phyloP scores from a whole-genome alignment of 805 yeast species.

The Lipomyces lipofer region DNA sequence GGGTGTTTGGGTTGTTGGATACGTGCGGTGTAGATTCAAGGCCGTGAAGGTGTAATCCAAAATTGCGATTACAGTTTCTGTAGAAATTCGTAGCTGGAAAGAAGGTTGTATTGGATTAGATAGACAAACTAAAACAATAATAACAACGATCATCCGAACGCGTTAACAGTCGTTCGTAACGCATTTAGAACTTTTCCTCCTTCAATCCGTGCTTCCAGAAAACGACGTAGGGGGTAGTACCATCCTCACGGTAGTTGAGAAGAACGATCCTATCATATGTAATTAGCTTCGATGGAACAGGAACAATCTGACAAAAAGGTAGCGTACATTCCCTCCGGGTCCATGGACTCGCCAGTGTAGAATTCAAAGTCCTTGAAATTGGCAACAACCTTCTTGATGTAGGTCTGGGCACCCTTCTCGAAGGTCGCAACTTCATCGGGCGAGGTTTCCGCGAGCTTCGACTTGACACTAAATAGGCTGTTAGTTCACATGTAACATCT shows the following conservation, averaged over 20 bases:
- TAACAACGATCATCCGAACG: too few relatives aligned
- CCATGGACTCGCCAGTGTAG: constrained; percentile 99
- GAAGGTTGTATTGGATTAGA: not conserved
- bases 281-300: not conserved
- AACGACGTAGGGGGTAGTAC: constrained; percentile 94
- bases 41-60: constrained; percentile 19
- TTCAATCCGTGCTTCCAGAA: constrained; percentile 99
- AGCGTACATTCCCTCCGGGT: constrained; percentile 90
- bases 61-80: not conserved
- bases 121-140: not conserved
- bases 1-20: constrained; percentile 30
- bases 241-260: constrained; percentile 99
- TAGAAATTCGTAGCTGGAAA: not conserved
- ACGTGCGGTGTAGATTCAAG: constrained; percentile 30
- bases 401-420: constrained; percentile 96
- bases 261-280: constrained; percentile 55
- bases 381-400: constrained; percentile 93
- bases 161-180: not conserved
- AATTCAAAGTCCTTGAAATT: constrained; percentile 99
- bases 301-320: not conserved
- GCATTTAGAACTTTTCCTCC: constrained; percentile 79
- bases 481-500: constrained; percentile 33
- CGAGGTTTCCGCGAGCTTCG: constrained; percentile 79
- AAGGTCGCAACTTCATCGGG: constrained; percentile 86
- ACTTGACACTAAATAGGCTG: too few relatives aligned